Evolutionary conservation across 768 basidiomycete genomes (phyloP), one percentile per base, ranked within the genome.

Genomic region (Leccinum truebloodii): DNA sequence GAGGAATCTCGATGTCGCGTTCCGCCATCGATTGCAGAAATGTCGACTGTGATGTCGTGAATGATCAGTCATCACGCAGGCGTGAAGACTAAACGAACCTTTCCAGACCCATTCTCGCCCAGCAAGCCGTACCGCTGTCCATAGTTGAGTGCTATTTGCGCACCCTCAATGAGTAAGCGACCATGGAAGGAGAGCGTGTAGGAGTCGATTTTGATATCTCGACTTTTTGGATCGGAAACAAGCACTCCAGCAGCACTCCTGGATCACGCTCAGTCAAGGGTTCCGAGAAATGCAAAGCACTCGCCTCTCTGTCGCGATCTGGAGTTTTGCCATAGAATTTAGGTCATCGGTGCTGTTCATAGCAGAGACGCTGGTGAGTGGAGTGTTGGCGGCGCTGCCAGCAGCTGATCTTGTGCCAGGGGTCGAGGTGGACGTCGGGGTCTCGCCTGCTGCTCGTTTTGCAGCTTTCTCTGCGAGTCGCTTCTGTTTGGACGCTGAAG

Each of bases 141-240:
- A 66, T 95, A 94, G 73, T 94, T 94, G 63, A 94, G 86, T 4
- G 89, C 77, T 54, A 94, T 82, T 74, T 89, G 86, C 4, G 82
- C 81, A 51, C 71, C 71, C 60, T 88, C 86, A 59, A 92, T 81
- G 62, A 92, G 82, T 30, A 96, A 80, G 52, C 97, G 85, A 24
- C 97, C 97, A 69, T 99, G 97, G 84, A 98, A 99, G 3, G 95
- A 97, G 37, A 99, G 84, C 0, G 95, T 97, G 75, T 87, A 99
- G 24, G 88, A 83, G 70, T 97, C 94, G 68, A 98, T 95, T 79
- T 98, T 98, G 83, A 99, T 90, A 80, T 99, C 97, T 58, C 97
- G 89, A 54, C 89, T 85, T 75, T 98, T 95, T 50, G 82, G 74
- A 76, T 99, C 97, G 16, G 95, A 97, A 50, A 94, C 88, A 28